Base-by-base conservation (phyloP, 2,329 filamentous ascomycete species). In the Pyrenophora tritici-repentis region DNA sequence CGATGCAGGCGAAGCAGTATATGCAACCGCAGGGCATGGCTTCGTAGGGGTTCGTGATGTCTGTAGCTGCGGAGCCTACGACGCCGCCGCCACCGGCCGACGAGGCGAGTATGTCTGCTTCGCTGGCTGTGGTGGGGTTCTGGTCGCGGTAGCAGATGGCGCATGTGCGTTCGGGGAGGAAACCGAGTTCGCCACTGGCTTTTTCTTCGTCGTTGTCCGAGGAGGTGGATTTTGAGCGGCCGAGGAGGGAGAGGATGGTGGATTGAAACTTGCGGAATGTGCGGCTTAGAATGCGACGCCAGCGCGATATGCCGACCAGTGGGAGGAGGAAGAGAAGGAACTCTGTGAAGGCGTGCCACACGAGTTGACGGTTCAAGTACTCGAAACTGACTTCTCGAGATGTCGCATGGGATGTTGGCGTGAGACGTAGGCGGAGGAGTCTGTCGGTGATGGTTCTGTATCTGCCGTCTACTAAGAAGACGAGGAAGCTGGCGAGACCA, bases 341-440 rank as follows among this genome's bases (percentile, higher is more conserved):
- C 72, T 99, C 94, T 20, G 94, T 99, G 67, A 99, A 96, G n/a
- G 94, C 94, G 75, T 99, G 94, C 94, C 94, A 99, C 32, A 99
- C 94, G 9, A 99, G 85, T 76, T 99, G 94, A 40, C 94, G 87
- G 73, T 99, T 99, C 42, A 97, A 84, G 67, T 97, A 97, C 75
- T 99, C 94, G 70, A 99, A 97, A 1, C 90, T 96, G 20, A 99
- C 92, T 74, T 97, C 91, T 26, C 93, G 84, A 70, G 86, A 90
- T 58, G 95, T 88, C 70, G 96, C 90, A 52, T 72, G 91, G 3
- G 88, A 92, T 4, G 89, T 88, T 6, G 94, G 89, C 3, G 91
- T 88, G 37, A 99, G 83, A 47, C 93, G 87, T 73, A 99, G 87
- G 51, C 89, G 83, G 47, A 99, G 78, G 9, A 94, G 71, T 47